A percentile compares a stretch with the other conserved stretches of the same genome.
Evolutionary conservation across 2,329 filamentous ascomycete genomes (phyloP).

Genomic region (Colletotrichum higginsianum): DNA sequence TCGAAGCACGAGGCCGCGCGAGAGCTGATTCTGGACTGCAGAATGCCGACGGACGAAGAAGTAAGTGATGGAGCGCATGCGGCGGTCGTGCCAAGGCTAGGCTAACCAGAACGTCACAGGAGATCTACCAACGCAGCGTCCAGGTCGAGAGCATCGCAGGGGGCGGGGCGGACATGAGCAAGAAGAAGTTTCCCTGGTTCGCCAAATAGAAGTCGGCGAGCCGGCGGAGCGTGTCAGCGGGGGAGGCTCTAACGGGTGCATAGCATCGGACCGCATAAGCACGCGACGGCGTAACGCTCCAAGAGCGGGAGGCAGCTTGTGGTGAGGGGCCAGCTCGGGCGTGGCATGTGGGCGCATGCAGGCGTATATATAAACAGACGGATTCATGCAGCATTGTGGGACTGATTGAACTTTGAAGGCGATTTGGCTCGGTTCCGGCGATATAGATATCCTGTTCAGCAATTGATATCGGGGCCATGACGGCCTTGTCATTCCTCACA

Average conservation of each 20-base stretch:
- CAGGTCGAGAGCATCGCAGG: conserved; percentile 69
- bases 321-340: conserved; percentile 9
- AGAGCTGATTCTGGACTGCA: conserved; percentile 84
- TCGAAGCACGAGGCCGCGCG: conserved; percentile 78
- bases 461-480: conserved; percentile 35
- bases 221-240: conserved; percentile 20
- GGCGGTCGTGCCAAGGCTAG: not conserved
- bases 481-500: conserved; percentile 27
- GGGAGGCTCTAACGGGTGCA: conserved; percentile 14
- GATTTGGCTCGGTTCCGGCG: conserved; percentile 40
- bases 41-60: conserved; percentile 88
- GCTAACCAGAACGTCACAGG: conserved; percentile 58
- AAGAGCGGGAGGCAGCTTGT: not conserved
- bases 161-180: conserved; percentile 63
- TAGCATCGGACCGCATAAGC: conserved; percentile 11
- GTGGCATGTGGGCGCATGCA: conserved; percentile 31
- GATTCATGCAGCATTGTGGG: conserved; percentile 31
- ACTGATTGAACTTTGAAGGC: conserved; percentile 30
- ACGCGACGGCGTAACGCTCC: conserved; percentile 22
- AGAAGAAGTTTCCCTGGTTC: conserved; percentile 79
- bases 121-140: conserved; percentile 75
- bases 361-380: conserved; percentile 32
- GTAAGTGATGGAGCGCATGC: conserved; percentile 66
- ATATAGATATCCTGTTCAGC: conserved; percentile 42
- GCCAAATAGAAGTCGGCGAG: conserved; percentile 59